These are phyloP conservation scores for Eragrostis tef DNA, from an alignment of 202 grass and related monocot species.

Conservation along the genomic window DNA sequence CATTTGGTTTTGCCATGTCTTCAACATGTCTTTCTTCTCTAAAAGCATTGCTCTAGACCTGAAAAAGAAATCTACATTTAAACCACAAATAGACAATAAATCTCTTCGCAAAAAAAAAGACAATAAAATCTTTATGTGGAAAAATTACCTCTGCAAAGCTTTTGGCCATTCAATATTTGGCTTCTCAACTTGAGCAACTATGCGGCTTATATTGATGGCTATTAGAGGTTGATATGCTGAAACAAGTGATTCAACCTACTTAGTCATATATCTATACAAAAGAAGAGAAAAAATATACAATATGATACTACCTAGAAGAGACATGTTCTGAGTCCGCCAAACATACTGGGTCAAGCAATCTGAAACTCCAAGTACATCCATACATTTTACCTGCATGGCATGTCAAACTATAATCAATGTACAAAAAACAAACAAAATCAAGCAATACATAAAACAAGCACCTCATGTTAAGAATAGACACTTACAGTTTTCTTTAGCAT, in stretches of 20 bases:
- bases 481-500: slow-evolving; percentile 91
- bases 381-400: slow-evolving; percentile 75
- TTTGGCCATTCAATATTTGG: slow-evolving; percentile 97
- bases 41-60: slow-evolving; percentile 77
- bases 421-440: neutral
- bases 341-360: slow-evolving; percentile 84
- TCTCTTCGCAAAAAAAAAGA: too few species aligned
- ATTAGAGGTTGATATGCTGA: slow-evolving; percentile 89
- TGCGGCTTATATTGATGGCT: slow-evolving; percentile 78
- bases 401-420: slow-evolving; percentile 28
- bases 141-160: slow-evolving; percentile 76
- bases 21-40: slow-evolving; percentile 80
- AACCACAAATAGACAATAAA: slow-evolving; percentile 10
- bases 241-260: slow-evolving; percentile 44
- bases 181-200: slow-evolving; percentile 92
- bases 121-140: slow-evolving; percentile 27
- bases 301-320: slow-evolving; percentile 65
- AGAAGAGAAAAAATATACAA: slow-evolving; percentile 28
- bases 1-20: slow-evolving; percentile 85
- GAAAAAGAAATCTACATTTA: slow-evolving; percentile 43
- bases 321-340: slow-evolving; percentile 80
- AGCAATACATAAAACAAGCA: neutral
- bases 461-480: slow-evolving; percentile 26
- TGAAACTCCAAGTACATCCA: slow-evolving; percentile 82
- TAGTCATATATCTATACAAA: slow-evolving; percentile 40